Percentiles rank a stretch among this genome's conserved stretches.
phyloP scores from a whole-genome alignment of 176 grass and related monocot species.

The Lolium multiflorum region DNA sequence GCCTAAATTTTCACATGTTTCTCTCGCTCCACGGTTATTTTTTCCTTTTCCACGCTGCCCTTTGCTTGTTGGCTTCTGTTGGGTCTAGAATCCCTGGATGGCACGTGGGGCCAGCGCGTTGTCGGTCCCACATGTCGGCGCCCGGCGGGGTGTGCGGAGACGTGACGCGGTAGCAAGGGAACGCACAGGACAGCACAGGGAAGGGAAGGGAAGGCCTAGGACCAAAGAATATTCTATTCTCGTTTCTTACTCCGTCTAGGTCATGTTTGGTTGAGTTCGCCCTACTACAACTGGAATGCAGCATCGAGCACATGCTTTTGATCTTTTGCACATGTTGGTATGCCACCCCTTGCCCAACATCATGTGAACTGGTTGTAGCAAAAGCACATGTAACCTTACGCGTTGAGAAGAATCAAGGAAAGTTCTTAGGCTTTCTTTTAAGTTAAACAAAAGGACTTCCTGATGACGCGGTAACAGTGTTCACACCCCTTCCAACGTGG shows the following conservation, averaged over 20 bases:
- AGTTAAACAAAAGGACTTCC: neutral
- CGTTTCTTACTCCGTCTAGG: neutral
- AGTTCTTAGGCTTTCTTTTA: neutral
- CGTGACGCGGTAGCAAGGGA: neutral
- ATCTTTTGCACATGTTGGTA: neutral
- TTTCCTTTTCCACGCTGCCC: neutral
- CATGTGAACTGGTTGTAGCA: no score
- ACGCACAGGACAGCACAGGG: neutral
- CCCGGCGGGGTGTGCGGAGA: neutral
- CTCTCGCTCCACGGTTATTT: neutral
- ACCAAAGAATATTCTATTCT: neutral
- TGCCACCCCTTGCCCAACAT: neutral
- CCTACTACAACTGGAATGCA: no score
- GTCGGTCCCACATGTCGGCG: neutral
- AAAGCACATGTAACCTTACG: no score
- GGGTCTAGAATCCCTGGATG: neutral
- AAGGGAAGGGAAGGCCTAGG: neutral
- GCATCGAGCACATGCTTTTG: neutral
- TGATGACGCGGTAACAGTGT: no score
- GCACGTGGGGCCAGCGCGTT: neutral
- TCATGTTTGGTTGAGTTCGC: neutral
- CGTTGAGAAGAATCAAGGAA: neutral
- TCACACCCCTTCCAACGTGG: no score
- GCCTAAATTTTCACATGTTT: neutral
- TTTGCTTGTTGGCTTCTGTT: no score